Conservation (phyloP, 345 rosid species). For the Lepidium didymum region DNA sequence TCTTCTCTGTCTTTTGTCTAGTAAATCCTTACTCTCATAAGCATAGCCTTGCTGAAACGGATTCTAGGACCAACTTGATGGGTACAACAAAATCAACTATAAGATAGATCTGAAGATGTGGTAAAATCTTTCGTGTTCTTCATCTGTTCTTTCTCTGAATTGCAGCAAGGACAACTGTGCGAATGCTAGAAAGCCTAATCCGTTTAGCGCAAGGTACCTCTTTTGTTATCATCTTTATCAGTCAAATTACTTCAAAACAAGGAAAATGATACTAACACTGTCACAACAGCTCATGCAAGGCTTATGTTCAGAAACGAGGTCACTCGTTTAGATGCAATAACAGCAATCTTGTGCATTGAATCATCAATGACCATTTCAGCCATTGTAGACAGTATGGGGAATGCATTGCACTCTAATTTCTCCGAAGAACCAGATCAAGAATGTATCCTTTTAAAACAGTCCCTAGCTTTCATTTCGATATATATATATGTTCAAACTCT, state of each 20-base stretch:
- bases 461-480: not conserved
- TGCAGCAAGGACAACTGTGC: conserved; percentile 93
- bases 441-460: conserved; percentile 60
- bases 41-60: not conserved
- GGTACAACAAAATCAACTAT: not conserved
- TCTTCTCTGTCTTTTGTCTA: not conserved
- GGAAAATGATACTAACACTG: not conserved
- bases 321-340: conserved; percentile 69
- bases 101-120: not conserved
- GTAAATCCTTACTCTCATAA: not conserved
- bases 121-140: not conserved
- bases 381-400: conserved; percentile 79
- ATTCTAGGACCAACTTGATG: not conserved
- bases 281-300: conserved; percentile 79
- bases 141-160: conserved; percentile 1
- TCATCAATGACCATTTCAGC: conserved; percentile 95
- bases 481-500: not conserved
- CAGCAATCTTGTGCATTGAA: conserved; percentile 87
- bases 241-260: not conserved
- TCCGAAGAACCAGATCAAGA: conserved; percentile 73
- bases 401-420: conserved; percentile 90
- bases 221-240: not conserved
- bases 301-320: conserved; percentile 95
- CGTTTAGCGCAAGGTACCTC: conserved; percentile 85
- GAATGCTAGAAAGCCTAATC: conserved; percentile 95